Percentiles rank a stretch among this genome's conserved stretches.
These are phyloP conservation scores for Candida andamanensis DNA, from an alignment of 805 yeast genomes.

Conservation along the genomic window DNA sequence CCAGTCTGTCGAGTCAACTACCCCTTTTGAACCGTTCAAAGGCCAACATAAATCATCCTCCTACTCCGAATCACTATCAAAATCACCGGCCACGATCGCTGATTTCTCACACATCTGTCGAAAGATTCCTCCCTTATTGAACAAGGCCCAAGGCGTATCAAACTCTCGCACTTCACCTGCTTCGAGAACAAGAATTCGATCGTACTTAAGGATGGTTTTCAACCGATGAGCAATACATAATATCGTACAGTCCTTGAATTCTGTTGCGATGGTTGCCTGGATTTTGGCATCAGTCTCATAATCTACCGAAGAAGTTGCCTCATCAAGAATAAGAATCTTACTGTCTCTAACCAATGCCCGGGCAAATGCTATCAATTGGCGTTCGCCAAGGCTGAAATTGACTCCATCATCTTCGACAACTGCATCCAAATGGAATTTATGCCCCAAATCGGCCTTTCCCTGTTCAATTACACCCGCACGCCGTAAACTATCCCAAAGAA, in stretches of 20 bases:
- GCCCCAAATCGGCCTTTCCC: conserved; percentile 16
- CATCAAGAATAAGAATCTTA: conserved; percentile 74
- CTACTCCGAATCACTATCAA: conserved; percentile 18
- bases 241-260: conserved; percentile 67
- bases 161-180: conserved; percentile 72
- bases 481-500: conserved; percentile 53
- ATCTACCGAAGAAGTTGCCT: conserved; percentile 76
- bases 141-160: conserved; percentile 65
- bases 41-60: too few relatives aligned
- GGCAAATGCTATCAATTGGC: conserved; percentile 77
- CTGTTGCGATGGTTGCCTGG: conserved; percentile 64
- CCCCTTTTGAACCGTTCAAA: too few relatives aligned
- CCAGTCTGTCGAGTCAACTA: too few relatives aligned
- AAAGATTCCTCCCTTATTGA: conserved; percentile 51
- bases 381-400: conserved; percentile 70
- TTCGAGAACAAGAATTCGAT: conserved; percentile 74
- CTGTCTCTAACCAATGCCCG: conserved; percentile 76
- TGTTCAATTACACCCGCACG: conserved; percentile 50
- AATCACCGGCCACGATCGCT: conserved; percentile 41
- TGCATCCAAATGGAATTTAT: conserved; percentile 40
- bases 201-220: conserved; percentile 67
- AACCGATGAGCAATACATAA: conserved; percentile 85
- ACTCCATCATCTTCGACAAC: conserved; percentile 61
- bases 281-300: conserved; percentile 80
- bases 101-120: conserved; percentile 63